Evolutionary conservation across 2,329 filamentous ascomycete genomes (phyloP).

Genomic region (Neophaeococcomyces mojaviensis): DNA sequence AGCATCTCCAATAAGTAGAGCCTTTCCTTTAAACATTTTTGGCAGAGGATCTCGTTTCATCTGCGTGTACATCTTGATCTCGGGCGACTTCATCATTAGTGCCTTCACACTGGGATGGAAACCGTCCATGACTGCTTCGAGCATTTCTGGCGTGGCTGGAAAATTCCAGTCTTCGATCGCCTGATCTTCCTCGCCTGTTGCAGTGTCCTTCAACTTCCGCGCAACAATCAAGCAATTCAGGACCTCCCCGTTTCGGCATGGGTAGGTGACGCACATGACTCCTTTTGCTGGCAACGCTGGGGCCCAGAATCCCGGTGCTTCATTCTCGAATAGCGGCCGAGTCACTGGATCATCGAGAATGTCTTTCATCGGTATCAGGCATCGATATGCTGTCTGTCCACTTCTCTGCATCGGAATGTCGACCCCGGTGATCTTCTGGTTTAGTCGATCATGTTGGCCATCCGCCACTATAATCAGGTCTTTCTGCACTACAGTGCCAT

Average conservation of each 20-base stretch:
- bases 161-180: conserved; percentile 24
- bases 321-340: conserved; percentile 18
- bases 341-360: conserved; percentile 21
- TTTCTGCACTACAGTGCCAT: conserved; percentile 26
- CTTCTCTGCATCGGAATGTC: conserved; percentile 21
- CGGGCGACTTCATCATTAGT: conserved; percentile 19
- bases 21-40: conserved; percentile 45
- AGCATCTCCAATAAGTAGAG: conserved; percentile 59
- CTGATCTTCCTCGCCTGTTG: conserved; percentile 17
- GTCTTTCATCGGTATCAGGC: conserved; percentile 23
- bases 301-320: conserved; percentile 22
- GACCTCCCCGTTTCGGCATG: conserved; percentile 17
- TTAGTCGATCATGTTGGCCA: conserved; percentile 24
- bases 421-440: conserved; percentile 20
- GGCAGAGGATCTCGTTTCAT: conserved; percentile 21
- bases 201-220: conserved; percentile 18
- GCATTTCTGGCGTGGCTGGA: conserved; percentile 20
- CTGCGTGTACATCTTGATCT: conserved; percentile 23
- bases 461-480: conserved; percentile 35
- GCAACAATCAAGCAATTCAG: conserved; percentile 21
- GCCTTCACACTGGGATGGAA: conserved; percentile 21
- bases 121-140: conserved; percentile 19
- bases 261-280: conserved; percentile 24
- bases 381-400: conserved; percentile 23
- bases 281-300: conserved; percentile 21